phyloP scores from a whole-genome alignment of 306 rosid species.

The Cercis canadensis region DNA sequence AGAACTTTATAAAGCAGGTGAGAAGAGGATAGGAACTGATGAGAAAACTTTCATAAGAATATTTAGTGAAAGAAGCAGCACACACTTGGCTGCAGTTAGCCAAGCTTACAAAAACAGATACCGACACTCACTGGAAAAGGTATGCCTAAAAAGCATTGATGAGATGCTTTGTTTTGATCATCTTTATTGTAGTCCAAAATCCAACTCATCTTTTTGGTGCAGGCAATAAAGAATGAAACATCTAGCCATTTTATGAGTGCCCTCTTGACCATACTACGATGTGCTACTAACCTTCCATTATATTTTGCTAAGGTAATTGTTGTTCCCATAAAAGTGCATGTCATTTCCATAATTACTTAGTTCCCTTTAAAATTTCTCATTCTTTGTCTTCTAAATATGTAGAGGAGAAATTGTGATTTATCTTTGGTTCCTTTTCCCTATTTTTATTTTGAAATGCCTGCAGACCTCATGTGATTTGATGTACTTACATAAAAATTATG shows the following conservation, averaged over 20 bases:
- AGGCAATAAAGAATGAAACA: conserved; percentile 72
- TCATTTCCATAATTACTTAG: too few species aligned
- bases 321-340: too few species aligned
- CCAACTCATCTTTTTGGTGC: conserved; percentile 1
- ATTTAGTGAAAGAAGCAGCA: conserved; percentile 68
- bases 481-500: not conserved
- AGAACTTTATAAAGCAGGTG: conserved; percentile 45
- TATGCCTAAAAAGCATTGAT: conserved; percentile 4
- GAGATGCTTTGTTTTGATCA: not conserved
- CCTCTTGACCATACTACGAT: conserved; percentile 62
- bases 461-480: too few species aligned
- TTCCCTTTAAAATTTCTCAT: not conserved
- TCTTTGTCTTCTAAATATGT: not conserved
- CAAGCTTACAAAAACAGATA: conserved; percentile 48
- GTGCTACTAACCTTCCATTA: conserved; percentile 60
- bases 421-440: not conserved
- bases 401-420: not conserved
- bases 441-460: not conserved
- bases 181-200: not conserved
- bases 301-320: conserved; percentile 74
- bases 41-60: conserved; percentile 57
- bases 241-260: conserved; percentile 58
- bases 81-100: conserved; percentile 67
- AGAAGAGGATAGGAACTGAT: conserved; percentile 54
- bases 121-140: conserved; percentile 65